Evolutionary conservation across 108 stramenopile species (phyloP), one percentile per base, ranked within the genome.

Genomic region (Conticribra weissflogii): DNA sequence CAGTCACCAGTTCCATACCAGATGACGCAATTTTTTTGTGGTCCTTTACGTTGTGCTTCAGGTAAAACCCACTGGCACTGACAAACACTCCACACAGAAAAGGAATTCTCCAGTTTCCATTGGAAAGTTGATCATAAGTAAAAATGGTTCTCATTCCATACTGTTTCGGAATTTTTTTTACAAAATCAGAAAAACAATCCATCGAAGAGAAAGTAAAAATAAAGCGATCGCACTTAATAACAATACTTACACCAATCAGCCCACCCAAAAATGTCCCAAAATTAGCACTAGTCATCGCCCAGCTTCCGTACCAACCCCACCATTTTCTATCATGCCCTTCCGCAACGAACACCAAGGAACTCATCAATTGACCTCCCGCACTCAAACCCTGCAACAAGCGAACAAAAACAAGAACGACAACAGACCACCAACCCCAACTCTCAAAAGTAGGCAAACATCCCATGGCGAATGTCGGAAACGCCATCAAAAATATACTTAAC

Each of bases 331-430:
- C 59, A n/a, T 41, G 48, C 12, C 57, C 54, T 59, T 72, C 79
- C 5, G 64, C 62, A n/a, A 61, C 61, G 59, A 72, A 84, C 1
- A 83, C 75, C 12, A 75, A 52, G 3, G 79, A 66, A 46, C 31
- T 47, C 63, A 72, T 76, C 16, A 81, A 54, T 33, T 84, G 76
- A 17, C 75, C 80, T 3, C 82, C 82, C 15, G 81, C 84, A 54
- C 54, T 59, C 57, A 83, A 57, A 16, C 84, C 84, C 60, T 85
- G 81, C 57, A 79, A 18, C 19, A 82, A n/a, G 4, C 84, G 66
- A 34, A 54, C 52, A 23, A 75, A 16, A 9, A 79, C 32, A 24
- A 85, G 55, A 5, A 76, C 28, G 7, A 64, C 41, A 12, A 56
- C 36, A 16, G 78, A 34, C 51, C 54, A 78, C 47, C 47, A 58